A percentile compares a stretch with the other conserved stretches of the same genome.
These are phyloP conservation scores for Phaffomyces thermotolerans DNA, from an alignment of 805 yeast species.

Conservation along the genomic window DNA sequence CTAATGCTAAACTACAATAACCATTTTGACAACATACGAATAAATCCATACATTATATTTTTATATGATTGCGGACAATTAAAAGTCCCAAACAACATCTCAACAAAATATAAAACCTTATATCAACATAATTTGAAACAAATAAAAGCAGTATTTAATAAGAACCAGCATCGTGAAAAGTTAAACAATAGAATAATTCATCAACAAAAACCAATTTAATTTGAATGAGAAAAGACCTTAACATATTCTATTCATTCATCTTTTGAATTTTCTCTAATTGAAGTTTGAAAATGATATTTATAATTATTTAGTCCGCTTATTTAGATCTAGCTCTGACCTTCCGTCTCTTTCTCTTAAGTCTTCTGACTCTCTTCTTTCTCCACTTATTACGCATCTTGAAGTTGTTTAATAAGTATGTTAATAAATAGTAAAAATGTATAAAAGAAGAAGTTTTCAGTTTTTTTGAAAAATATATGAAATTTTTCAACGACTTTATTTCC, in stretches of 20 bases:
- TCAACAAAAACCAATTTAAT: background rate
- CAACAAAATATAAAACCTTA: background rate
- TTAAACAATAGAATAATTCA: conserved; percentile 1
- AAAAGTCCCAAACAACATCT: background rate
- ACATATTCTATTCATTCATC: background rate
- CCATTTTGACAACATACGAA: conserved; percentile 9
- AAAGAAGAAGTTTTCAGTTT: conserved; percentile 15
- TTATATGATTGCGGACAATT: conserved; percentile 5
- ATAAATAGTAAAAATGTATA: conserved; percentile 7
- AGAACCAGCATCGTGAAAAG: conserved; percentile 12
- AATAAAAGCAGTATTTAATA: background rate
- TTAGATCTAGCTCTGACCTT: conserved; percentile 99
- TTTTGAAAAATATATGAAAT: conserved; percentile 11
- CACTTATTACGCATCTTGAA: conserved; percentile 86
- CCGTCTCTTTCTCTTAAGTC: conserved; percentile 99
- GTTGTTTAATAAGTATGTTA: conserved; percentile 18
- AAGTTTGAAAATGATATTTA: background rate
- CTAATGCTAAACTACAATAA: too few species aligned
- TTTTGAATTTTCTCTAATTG: background rate
- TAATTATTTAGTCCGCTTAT: conserved; percentile 50
- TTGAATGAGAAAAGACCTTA: background rate
- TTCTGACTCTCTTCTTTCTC: conserved; percentile 99
- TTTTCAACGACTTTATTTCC: conserved; percentile 1
- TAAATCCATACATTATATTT: conserved; percentile 14
- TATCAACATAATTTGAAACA: conserved; percentile 1